A percentile compares a stretch with the other conserved stretches of the same genome.
Conservation (phyloP, 495 filamentous ascomycete species). For the Cercophora scortea region DNA sequence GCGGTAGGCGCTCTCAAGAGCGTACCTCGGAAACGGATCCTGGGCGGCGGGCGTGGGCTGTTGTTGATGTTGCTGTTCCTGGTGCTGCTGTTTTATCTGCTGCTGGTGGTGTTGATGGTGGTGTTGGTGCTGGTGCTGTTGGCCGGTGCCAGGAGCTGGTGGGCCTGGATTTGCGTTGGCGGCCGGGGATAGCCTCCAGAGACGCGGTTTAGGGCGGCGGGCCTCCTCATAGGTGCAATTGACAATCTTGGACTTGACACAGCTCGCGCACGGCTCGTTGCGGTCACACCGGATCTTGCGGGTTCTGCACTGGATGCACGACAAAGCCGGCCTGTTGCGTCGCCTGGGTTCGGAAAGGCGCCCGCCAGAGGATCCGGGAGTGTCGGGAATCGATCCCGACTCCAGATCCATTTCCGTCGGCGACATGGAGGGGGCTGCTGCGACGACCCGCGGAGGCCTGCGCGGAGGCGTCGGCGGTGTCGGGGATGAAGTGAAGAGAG, state of each 20-base stretch:
- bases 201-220: slow-evolving; percentile 22
- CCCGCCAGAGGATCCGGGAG: neutral
- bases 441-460: no score
- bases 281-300: slow-evolving; percentile 52
- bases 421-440: no score
- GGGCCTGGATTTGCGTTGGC: neutral
- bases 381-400: no score
- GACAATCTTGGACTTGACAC: slow-evolving; percentile 36
- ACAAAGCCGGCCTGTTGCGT: slow-evolving; percentile 37
- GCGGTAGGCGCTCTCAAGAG: no score
- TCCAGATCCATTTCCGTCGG: no score
- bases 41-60: no score
- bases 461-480: no score
- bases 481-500: no score
- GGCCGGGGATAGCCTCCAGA: slow-evolving; percentile 22
- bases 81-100: neutral
- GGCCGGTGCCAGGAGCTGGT: neutral
- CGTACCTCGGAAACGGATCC: neutral
- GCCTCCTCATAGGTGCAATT: slow-evolving; percentile 38
- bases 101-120: no score
- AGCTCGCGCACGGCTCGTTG: slow-evolving; percentile 42
- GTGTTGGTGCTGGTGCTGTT: neutral
- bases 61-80: no score
- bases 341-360: slow-evolving; percentile 18
- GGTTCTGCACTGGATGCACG: slow-evolving; percentile 45